phyloP scores from a whole-genome alignment of 345 rosid genomes.

The Erodium maritimum region DNA sequence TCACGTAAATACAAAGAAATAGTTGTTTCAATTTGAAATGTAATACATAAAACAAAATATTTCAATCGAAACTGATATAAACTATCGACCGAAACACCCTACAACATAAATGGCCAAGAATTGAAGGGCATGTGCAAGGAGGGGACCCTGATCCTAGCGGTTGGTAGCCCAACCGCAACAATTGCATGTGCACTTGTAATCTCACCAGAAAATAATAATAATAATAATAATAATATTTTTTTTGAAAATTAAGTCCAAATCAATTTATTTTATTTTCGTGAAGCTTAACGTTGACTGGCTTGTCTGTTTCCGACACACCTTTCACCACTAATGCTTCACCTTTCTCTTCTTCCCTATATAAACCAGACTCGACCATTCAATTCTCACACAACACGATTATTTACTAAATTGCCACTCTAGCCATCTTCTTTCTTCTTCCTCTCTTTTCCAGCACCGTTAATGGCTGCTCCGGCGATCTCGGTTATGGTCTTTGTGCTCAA shows the following conservation, averaged over 20 bases:
- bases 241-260: slow-evolving; percentile 25
- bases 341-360: slow-evolving; percentile 17
- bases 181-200: slow-evolving; percentile 46
- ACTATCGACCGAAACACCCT: too few relatives aligned
- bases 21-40: too few relatives aligned
- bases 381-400: slow-evolving; percentile 1
- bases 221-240: slow-evolving; percentile 19
- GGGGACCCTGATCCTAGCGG: slow-evolving; percentile 21
- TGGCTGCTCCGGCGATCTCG: slow-evolving; percentile 10
- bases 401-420: neutral
- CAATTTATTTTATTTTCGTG: slow-evolving; percentile 12
- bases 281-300: slow-evolving; percentile 10
- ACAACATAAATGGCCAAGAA: too few relatives aligned
- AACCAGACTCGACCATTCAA: neutral
- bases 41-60: too few relatives aligned
- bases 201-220: too few relatives aligned
- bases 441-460: slow-evolving; percentile 3
- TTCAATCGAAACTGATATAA: too few relatives aligned
- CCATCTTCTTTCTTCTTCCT: neutral
- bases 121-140: slow-evolving; percentile 33
- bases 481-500: slow-evolving; percentile 21
- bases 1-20: too few relatives aligned
- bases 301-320: slow-evolving; percentile 19
- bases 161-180: slow-evolving; percentile 33
- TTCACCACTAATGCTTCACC: slow-evolving; percentile 10